phyloP scores from a whole-genome alignment of 768 basidiomycete genomes.

The Mycena polygramma region DNA sequence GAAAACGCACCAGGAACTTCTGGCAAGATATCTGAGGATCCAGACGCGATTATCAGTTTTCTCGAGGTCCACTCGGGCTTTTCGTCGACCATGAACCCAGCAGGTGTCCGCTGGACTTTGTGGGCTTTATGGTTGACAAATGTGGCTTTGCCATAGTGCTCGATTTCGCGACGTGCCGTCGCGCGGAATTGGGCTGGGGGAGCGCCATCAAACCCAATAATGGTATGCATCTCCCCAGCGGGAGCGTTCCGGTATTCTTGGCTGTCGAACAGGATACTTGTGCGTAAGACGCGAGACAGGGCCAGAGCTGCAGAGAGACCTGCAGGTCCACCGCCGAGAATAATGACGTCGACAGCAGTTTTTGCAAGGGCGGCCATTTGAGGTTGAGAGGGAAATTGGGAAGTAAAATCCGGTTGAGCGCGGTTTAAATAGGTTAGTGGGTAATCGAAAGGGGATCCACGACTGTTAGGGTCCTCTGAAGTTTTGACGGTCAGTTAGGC shows the following conservation, averaged over 20 bases:
- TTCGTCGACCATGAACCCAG: constrained; percentile 1
- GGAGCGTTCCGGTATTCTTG: constrained; percentile 3
- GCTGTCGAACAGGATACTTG: constrained; percentile 1
- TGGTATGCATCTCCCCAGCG: constrained; percentile 2
- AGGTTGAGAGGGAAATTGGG: neutral
- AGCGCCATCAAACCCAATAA: neutral
- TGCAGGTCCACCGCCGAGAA: neutral
- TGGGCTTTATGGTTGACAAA: constrained; percentile 1
- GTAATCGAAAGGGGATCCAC: no score
- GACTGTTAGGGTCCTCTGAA: no score
- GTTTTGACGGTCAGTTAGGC: no score
- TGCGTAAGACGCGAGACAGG: neutral
- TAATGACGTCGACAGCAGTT: neutral
- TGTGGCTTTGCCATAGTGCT: constrained; percentile 2
- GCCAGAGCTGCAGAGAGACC: constrained; percentile 8
- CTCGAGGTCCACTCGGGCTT: constrained; percentile 1
- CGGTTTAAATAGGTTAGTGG: no score
- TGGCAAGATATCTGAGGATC: neutral
- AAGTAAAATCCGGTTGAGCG: no score
- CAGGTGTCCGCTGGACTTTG: constrained; percentile 5
- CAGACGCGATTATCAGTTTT: constrained; percentile 5
- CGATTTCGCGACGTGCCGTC: constrained; percentile 3
- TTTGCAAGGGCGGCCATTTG: neutral
- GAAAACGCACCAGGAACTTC: constrained; percentile 3
- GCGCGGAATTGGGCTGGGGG: constrained; percentile 1